These are phyloP conservation scores for Przewalskia tangutica DNA, from an alignment of 257 asterid species.

Conservation along the genomic window DNA sequence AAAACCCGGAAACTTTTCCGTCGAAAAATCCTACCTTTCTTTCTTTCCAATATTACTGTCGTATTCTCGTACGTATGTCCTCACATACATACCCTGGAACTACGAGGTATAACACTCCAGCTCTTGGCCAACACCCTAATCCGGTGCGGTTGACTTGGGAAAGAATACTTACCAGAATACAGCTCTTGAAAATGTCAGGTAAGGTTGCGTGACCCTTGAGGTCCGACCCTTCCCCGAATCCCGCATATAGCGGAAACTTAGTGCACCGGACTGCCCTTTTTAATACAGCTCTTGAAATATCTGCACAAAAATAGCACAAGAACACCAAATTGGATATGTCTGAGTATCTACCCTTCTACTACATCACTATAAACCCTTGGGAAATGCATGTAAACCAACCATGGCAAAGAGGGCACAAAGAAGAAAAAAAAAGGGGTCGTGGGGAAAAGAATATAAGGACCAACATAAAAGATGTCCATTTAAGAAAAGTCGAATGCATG, in stretches of 20 bases:
- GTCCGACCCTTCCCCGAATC: too few species aligned
- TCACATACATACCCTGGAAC: too few species aligned
- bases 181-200: conserved; percentile 22
- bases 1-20: too few species aligned
- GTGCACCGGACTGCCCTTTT: too few species aligned
- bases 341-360: background rate
- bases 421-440: background rate
- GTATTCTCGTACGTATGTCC: too few species aligned
- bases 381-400: background rate
- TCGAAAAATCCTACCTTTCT: too few species aligned
- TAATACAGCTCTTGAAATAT: conserved; percentile 14
- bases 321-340: background rate
- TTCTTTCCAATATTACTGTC: too few species aligned
- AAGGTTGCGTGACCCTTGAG: too few species aligned
- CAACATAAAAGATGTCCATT: background rate
- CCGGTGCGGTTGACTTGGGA: conserved; percentile 23
- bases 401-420: background rate
- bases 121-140: conserved; percentile 34
- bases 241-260: too few species aligned
- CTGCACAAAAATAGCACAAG: conserved; percentile 22
- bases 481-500: background rate
- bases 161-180: conserved; percentile 58
- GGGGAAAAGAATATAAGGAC: background rate
- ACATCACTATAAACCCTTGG: background rate
- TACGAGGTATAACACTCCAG: too few species aligned